Conservation (phyloP, 768 basidiomycete species). For the Tulasnella sp. region DNA sequence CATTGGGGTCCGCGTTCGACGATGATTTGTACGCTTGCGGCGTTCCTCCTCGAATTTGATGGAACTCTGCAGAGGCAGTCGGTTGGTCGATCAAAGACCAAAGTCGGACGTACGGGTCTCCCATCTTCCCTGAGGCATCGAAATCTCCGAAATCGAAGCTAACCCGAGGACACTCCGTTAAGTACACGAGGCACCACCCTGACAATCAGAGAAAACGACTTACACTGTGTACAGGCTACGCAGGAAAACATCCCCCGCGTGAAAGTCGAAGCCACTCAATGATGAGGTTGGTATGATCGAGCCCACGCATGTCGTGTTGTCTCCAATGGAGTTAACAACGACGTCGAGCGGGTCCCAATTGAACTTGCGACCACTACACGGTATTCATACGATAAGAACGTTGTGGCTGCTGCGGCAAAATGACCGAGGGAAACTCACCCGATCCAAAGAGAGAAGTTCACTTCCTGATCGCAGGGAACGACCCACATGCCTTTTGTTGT, state of each 20-base stretch:
- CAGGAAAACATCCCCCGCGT: constrained; percentile 80
- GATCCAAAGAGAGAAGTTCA: constrained; percentile 79
- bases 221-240: constrained; percentile 83
- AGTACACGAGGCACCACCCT: constrained; percentile 4
- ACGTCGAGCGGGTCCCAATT: constrained; percentile 82
- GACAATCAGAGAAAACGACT: constrained; percentile 46
- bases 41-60: constrained; percentile 64
- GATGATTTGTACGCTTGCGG: constrained; percentile 46
- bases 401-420: constrained; percentile 33
- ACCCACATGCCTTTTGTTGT: constrained; percentile 61
- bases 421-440: constrained; percentile 49
- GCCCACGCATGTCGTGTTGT: constrained; percentile 62
- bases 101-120: constrained; percentile 76
- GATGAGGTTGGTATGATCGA: constrained; percentile 71
- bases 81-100: constrained; percentile 65
- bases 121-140: constrained; percentile 63
- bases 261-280: constrained; percentile 75
- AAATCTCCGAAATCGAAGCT: constrained; percentile 67
- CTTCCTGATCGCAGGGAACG: constrained; percentile 73
- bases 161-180: neutral
- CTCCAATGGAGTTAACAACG: constrained; percentile 52
- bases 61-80: constrained; percentile 72
- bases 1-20: constrained; percentile 20
- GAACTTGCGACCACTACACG: constrained; percentile 65
- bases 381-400: constrained; percentile 27